Base-by-base conservation (phyloP, 305 asterid genomes). In the Fraxinus paxiana region DNA sequence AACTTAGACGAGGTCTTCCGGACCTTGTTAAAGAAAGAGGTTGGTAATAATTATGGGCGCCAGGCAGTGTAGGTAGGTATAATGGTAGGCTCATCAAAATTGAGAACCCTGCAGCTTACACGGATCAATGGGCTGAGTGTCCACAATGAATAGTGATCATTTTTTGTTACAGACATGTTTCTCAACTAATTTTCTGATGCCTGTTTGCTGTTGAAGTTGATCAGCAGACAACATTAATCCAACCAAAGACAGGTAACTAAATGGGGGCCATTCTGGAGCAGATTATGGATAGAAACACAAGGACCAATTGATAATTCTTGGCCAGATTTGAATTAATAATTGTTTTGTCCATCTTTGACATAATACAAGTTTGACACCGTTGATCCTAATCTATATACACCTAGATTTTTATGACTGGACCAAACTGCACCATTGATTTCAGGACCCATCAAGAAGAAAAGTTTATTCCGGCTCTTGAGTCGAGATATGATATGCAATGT, bases 241-340 rank as follows among this genome's bases (percentile, higher is more conserved):
- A 78, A 80, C 81, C 79, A 69, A 54, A 43, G 83, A 76, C 90
- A 78, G 81, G 79, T 85, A 84, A 78, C 80, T 38, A 76, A 59
- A 75, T 59, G 81, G 81, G 80, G 80, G 46, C 85, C 9, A 46
- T 63, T 24, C 22, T 4, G 6, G 75, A 69, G 78, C 20, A 37
- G 28, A 31, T 82, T 34, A 17, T 2, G 43, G 77, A 73, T 51
- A 71, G 81, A 82, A 46, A n/a, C 33, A 63, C 34, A 24, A 24
- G 6, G 34, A 30, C 74, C 74, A 67, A 6, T 12, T 13, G 8
- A 67, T 67, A 67, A 28, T 67, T 67, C 4, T 22, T 67, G 38
- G 74, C 41, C 35, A 5, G 74, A 67, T 67, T 67, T 67, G 10
- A 30, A 67, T 13, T 13, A 26, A 26, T 13, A 26, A 28, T 67